Base-by-base conservation (phyloP, 192 early-diverging fungal genomes). In the Coemansia sp. region DNA sequence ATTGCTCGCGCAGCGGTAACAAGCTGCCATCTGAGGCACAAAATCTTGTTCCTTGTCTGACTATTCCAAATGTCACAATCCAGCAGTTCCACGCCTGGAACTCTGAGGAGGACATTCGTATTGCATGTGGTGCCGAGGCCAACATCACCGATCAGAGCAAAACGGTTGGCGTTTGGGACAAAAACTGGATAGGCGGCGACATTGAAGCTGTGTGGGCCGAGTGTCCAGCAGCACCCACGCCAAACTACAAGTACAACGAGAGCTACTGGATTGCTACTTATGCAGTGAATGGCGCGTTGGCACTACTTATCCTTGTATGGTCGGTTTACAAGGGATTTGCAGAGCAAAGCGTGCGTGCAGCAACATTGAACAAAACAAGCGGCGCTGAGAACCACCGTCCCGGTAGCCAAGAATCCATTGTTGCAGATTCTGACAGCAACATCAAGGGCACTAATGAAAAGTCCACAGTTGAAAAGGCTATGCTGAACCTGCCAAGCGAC, bases 401-500 rank as follows among this genome's bases (percentile, higher is more conserved):
- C 1, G 35, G 19, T 19, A 24, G 57, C 9, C 39, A 10, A 41
- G 39, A 10, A 41, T 41, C 39, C 11, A 41, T 41, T 14, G 39
- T 10, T 41, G 39, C 39, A 13, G 39, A 41, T 41, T 13, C 39
- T 14, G 39, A 41, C 39, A 41, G 39, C 39, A 14, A 41, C 14
- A 41, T 41, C 39, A 22, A 45, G 18, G 57, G 26, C 3, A 18
- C 49, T 3, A 38, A 12, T 2, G 61, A 68, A 24, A 66, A 83
- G 61, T 50, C n/a, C n/a, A 10, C 54, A 8, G 32, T 19, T 32
- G 54, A 26, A 9, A 35, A 16, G 16, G n/a, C 47, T 2, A 55
- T 11, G 12, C 22, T 12, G 6, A 60, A 7, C 39, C 11, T 10
- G 39, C 39, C 39, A 8, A 14, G 10, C 39, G 7, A 41, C 14